A percentile compares a stretch with the other conserved stretches of the same genome.
Evolutionary conservation across 2,329 filamentous ascomycete genomes (phyloP).

Genomic region (Monilinia fructicola): DNA sequence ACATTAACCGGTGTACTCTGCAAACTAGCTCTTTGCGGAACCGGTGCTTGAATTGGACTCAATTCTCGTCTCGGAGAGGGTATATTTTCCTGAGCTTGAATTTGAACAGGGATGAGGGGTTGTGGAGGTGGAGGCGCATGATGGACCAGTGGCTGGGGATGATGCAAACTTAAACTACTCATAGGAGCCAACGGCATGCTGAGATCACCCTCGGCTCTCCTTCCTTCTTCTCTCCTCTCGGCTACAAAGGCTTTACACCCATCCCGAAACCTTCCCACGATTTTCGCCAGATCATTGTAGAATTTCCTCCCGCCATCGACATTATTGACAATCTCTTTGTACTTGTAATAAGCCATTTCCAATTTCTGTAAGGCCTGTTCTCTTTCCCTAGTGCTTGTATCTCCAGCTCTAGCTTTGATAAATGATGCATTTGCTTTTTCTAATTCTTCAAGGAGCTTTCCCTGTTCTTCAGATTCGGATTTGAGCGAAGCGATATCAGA

Average conservation of each 20-base stretch:
- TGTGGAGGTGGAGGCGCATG: constrained; percentile 37
- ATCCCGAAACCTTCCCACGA: constrained; percentile 82
- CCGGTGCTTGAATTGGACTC: constrained; percentile 18
- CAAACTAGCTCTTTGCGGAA: constrained; percentile 24
- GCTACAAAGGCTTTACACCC: constrained; percentile 76
- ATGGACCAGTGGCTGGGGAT: constrained; percentile 32
- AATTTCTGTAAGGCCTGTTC: constrained; percentile 84
- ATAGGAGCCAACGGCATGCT: constrained; percentile 19
- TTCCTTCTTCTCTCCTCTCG: constrained; percentile 76
- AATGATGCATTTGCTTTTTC: constrained; percentile 78
- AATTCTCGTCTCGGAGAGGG: neutral
- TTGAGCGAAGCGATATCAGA: constrained; percentile 69
- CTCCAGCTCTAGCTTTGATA: constrained; percentile 61
- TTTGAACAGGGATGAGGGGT: constrained; percentile 32
- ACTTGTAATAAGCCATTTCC: constrained; percentile 90
- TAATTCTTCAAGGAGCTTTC: constrained; percentile 66
- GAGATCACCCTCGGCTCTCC: constrained; percentile 61
- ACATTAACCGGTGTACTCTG: constrained; percentile 43
- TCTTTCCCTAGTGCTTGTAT: constrained; percentile 66
- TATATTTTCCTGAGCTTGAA: neutral
- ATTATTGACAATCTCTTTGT: constrained; percentile 93
- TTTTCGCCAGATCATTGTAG: constrained; percentile 91
- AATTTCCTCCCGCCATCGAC: constrained; percentile 91
- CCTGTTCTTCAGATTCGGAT: constrained; percentile 74
- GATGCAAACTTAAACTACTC: constrained; percentile 29